A percentile compares a stretch with the other conserved stretches of the same genome.
Evolutionary conservation across 2,329 filamentous ascomycete species (phyloP).

Genomic region (Verticillium alfalfae): DNA sequence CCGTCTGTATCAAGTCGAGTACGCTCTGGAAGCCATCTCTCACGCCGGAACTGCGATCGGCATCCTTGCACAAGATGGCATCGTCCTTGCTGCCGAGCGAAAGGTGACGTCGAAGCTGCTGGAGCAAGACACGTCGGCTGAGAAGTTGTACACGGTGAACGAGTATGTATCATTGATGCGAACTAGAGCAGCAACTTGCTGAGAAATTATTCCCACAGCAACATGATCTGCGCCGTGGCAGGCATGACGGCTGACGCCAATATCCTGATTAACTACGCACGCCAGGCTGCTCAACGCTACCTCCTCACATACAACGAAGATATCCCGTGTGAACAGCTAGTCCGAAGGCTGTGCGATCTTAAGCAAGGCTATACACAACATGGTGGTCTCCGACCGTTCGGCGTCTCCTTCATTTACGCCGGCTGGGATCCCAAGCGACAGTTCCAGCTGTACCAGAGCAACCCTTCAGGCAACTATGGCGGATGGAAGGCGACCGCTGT

Average conservation of each 20-base stretch:
- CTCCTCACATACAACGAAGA: constrained; percentile 99
- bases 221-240: constrained; percentile 99
- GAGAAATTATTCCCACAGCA: constrained; percentile 49
- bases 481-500: constrained; percentile 99
- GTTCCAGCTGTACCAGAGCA: constrained; percentile 99
- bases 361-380: constrained; percentile 99
- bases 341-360: constrained; percentile 90
- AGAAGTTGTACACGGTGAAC: constrained; percentile 99
- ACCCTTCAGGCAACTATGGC: constrained; percentile 97
- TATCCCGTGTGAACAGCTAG: constrained; percentile 97
- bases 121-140: constrained; percentile 98
- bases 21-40: constrained; percentile 97
- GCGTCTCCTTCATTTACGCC: constrained; percentile 99
- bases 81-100: constrained; percentile 93
- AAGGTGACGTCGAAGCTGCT: constrained; percentile 99
- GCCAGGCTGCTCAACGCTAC: constrained; percentile 93
- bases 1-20: constrained; percentile 98
- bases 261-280: constrained; percentile 99
- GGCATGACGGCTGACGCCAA: constrained; percentile 99
- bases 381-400: constrained; percentile 94
- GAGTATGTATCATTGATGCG: constrained; percentile 58
- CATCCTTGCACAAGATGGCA: constrained; percentile 95
- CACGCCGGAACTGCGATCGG: constrained; percentile 96
- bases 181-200: not conserved
- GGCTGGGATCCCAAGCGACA: constrained; percentile 93